A percentile compares a stretch with the other conserved stretches of the same genome.
These are phyloP conservation scores for Magnolia sinica DNA, from an alignment of 164 flowering plant genomes.

Conservation along the genomic window DNA sequence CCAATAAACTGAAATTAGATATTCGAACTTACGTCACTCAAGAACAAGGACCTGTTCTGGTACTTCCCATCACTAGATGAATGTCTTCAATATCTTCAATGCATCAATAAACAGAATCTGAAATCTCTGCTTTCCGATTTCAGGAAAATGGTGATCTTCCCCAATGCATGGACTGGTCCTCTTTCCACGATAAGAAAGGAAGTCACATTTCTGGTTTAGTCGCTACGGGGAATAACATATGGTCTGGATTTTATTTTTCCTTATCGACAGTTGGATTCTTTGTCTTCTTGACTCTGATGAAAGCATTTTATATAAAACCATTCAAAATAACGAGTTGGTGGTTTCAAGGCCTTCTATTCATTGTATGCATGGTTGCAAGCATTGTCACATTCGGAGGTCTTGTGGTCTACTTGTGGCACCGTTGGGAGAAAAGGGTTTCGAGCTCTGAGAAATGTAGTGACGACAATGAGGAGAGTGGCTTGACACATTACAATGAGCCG, in stretches of 20 bases:
- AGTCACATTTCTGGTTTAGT: conserved; percentile 67
- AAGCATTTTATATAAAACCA: conserved; percentile 57
- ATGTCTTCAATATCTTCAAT: not conserved
- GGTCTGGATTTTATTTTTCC: conserved; percentile 68
- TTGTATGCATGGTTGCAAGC: conserved; percentile 65
- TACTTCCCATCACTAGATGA: conserved; percentile 15
- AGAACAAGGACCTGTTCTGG: conserved; percentile 71
- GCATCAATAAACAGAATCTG: not conserved
- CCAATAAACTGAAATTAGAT: conserved; percentile 52
- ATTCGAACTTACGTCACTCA: conserved; percentile 67
- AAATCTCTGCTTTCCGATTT: not conserved
- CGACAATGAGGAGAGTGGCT: conserved; percentile 12
- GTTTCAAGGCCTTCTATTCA: conserved; percentile 75
- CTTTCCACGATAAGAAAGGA: conserved; percentile 30
- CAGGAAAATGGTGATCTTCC: conserved; percentile 66
- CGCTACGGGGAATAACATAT: conserved; percentile 73
- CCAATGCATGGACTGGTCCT: conserved; percentile 17
- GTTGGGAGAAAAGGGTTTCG: conserved; percentile 47
- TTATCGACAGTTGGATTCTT: conserved; percentile 60
- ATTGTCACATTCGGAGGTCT: conserved; percentile 67
- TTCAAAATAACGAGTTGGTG: conserved; percentile 49
- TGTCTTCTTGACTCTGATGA: conserved; percentile 34
- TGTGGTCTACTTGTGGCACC: conserved; percentile 62
- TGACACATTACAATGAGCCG: conserved; percentile 8
- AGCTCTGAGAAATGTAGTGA: conserved; percentile 24